Percentiles rank a stretch among this genome's conserved stretches.
Conservation (phyloP, 2,329 filamentous ascomycete genomes). For the Parascedosporium putredinis region DNA sequence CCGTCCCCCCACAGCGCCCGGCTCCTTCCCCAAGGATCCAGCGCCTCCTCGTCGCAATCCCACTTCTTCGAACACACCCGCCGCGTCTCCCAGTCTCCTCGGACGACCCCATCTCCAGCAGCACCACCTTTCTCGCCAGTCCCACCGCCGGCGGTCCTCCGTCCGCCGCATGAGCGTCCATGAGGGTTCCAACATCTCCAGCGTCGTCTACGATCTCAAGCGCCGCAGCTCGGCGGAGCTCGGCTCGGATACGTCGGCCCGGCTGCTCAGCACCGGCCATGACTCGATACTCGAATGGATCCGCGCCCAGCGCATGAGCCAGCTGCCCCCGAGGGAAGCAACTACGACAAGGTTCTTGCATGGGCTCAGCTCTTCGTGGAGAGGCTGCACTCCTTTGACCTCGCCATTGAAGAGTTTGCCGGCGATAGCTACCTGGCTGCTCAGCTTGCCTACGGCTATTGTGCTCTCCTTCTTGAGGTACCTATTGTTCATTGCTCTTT, state of each 20-base stretch:
- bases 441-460: slow-evolving; percentile 15
- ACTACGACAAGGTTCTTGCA: slow-evolving; percentile 27
- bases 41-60: background rate
- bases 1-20: background rate
- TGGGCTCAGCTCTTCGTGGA: slow-evolving; percentile 29
- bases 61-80: background rate
- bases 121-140: background rate
- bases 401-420: slow-evolving; percentile 23
- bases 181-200: slow-evolving; percentile 20
- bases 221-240: slow-evolving; percentile 20
- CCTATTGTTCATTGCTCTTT: background rate
- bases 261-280: slow-evolving; percentile 17
- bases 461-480: slow-evolving; percentile 14
- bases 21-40: background rate
- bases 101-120: background rate
- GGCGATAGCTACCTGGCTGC: slow-evolving; percentile 22
- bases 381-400: slow-evolving; percentile 24
- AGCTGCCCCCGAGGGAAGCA: slow-evolving; percentile 28
- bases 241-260: slow-evolving; percentile 18
- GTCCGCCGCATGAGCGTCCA: background rate
- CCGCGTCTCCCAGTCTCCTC: background rate
- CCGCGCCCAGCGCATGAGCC: slow-evolving; percentile 24
- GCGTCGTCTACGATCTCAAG: slow-evolving; percentile 19
- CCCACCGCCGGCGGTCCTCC: background rate
- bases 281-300: slow-evolving; percentile 25